Conservation (phyloP, 345 rosid species). For the rapeseed (Brassica napus) region DNA sequence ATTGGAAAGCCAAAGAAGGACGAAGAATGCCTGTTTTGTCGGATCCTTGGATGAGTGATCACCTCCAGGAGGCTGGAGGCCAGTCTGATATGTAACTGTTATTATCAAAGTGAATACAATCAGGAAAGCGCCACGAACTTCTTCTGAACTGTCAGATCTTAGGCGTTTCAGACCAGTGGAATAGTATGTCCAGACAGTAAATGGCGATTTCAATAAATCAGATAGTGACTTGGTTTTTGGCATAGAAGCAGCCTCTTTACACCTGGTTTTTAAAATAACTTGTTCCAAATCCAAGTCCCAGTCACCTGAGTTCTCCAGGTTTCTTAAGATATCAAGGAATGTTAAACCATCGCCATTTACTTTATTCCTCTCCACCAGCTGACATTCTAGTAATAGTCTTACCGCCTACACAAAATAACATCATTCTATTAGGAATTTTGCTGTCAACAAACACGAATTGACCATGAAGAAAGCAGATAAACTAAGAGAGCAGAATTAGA, state of each 20-base stretch:
- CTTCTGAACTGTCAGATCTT: background rate
- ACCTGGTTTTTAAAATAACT: background rate
- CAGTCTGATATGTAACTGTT: constrained; percentile 28
- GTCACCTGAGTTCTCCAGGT: background rate
- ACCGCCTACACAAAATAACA: background rate
- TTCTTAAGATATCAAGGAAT: constrained; percentile 15
- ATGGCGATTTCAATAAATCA: background rate
- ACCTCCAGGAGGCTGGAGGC: constrained; percentile 31
- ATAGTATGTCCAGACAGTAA: background rate
- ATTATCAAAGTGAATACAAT: constrained; percentile 24
- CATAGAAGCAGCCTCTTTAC: background rate
- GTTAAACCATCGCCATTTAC: constrained; percentile 3
- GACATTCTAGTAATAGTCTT: constrained; percentile 4
- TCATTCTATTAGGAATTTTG: background rate
- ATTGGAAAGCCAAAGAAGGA: constrained; percentile 25
- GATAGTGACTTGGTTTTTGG: background rate
- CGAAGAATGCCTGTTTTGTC: constrained; percentile 17
- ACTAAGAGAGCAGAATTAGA: background rate
- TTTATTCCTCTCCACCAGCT: background rate
- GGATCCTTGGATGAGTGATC: constrained; percentile 4
- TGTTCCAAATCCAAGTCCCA: constrained; percentile 8
- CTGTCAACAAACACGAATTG: background rate
- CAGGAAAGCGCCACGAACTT: background rate
- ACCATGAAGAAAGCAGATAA: background rate
- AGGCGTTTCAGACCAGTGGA: background rate